Conservation (phyloP, 2,329 filamentous ascomycete species). For the Purpureocillium lavendulum region DNA sequence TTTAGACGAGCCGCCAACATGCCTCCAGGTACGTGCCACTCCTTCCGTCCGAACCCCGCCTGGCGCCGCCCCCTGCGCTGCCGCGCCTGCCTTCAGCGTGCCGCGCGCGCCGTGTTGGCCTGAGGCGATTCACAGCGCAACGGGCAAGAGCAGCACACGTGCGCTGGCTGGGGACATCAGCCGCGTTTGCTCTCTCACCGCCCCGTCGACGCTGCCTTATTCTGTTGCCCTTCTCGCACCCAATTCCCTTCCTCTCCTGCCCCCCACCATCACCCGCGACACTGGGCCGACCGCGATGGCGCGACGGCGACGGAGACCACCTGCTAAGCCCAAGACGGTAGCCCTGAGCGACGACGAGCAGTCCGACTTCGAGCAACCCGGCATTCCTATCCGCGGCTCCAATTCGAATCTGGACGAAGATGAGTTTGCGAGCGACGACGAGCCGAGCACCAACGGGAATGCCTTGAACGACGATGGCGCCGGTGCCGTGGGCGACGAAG, state of each 20-base stretch:
- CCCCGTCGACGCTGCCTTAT: no score
- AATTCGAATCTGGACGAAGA: constrained; percentile 14
- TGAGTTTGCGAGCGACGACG: constrained; percentile 7
- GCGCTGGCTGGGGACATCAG: no score
- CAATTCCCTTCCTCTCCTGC: no score
- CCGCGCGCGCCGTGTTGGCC: neutral
- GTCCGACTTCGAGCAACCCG: constrained; percentile 18
- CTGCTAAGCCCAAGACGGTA: constrained; percentile 15
- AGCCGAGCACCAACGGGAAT: constrained; percentile 2
- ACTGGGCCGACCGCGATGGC: no score
- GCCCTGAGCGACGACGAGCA: constrained; percentile 28
- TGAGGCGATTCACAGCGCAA: no score
- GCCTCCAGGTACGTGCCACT: constrained; percentile 17
- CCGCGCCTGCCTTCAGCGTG: neutral
- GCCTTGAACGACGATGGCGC: neutral
- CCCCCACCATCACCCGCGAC: no score
- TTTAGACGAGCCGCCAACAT: constrained; percentile 7
- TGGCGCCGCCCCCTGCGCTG: neutral
- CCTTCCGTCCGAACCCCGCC: neutral
- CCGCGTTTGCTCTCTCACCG: no score
- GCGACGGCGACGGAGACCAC: no score
- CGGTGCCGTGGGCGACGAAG: neutral
- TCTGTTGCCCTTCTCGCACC: no score
- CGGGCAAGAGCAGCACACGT: no score
- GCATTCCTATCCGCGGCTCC: constrained; percentile 12